Base-by-base conservation (phyloP, 768 basidiomycete species). In the Kwoniella mangroviensis region DNA sequence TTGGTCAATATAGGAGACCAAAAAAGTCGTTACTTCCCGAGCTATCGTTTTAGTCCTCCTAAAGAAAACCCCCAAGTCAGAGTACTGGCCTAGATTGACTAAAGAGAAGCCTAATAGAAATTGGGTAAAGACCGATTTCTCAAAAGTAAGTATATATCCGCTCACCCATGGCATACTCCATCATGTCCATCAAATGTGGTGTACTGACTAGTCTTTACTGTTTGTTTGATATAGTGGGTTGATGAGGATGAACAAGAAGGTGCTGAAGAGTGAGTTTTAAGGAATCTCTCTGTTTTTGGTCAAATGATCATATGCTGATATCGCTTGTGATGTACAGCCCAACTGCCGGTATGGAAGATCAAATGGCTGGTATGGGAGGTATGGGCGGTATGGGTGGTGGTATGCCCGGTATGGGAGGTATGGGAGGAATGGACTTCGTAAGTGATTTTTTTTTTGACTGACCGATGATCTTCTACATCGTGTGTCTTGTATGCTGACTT, bases 211-310 rank as follows among this genome's bases (percentile, higher is more conserved):
- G 45, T 17, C 13, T 45, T 58, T 58, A 15, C 45, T 56, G 17
- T 56, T 56, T n/a, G 45, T 49, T 49, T 24, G 40, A 49, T 19
- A 34, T 67, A 84, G 85, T 98, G 94, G 94, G 91, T 91, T 52
- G 95, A 98, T 79, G 95, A 98, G 85, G 96, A 98, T 81, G 95
- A 98, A 82, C 96, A 98, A 84, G 91, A 92, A 51, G 91, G 86
- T 61, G 87, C 83, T 54, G 80, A 80, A 53, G 79, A 82, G 79
- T 81, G 70, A 78, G 78, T 76, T 19, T 11, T 34, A n/a, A 55
- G 57, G 63, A 41, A 69, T 9, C 61, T 10, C 41, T 34, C 11
- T 61, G 56, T 34, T 24, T 15, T 26, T 55, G 3, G 41, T 54
- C 34, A 34, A 34, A 22, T 60, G 59, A 34, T 52, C 42, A 53